A percentile compares a stretch with the other conserved stretches of the same genome.
Conservation (phyloP, 495 filamentous ascomycete species). For the Aspergillus taichungensis region DNA sequence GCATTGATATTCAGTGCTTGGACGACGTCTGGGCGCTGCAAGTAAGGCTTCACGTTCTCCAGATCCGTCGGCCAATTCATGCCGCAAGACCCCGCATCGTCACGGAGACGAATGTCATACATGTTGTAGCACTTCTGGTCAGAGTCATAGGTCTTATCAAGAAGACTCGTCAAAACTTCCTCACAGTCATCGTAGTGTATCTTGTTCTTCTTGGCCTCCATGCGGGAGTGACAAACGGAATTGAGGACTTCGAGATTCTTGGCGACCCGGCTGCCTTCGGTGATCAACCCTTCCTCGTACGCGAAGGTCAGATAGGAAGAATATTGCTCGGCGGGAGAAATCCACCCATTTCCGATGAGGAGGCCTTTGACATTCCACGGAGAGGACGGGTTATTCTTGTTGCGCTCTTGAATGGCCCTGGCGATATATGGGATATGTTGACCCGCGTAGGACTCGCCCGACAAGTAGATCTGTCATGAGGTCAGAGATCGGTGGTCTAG, state of each 20-base stretch:
- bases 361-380: conserved; percentile 80
- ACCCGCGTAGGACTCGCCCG: conserved; percentile 93
- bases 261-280: conserved; percentile 54
- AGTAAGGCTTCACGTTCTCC: conserved; percentile 64
- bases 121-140: conserved; percentile 72
- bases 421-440: conserved; percentile 97
- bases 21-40: conserved; percentile 71
- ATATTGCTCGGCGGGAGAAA: conserved; percentile 83
- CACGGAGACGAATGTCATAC: conserved; percentile 83
- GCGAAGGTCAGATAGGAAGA: conserved; percentile 74
- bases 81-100: conserved; percentile 68
- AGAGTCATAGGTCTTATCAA: conserved; percentile 45
- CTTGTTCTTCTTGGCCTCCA: conserved; percentile 48
- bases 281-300: conserved; percentile 62
- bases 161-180: conserved; percentile 57
- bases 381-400: conserved; percentile 34
- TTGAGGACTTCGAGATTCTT: conserved; percentile 61
- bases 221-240: conserved; percentile 48
- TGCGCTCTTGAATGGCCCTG: conserved; percentile 75
- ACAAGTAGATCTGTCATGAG: conserved; percentile 69
- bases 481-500: conserved; percentile 18
- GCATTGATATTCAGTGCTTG: conserved; percentile 73
- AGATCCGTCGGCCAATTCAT: conserved; percentile 96
- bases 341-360: conserved; percentile 96
- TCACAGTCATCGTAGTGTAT: conserved; percentile 69